Conservation (phyloP, 768 basidiomycete genomes). For the Calocybe gangraenosa region DNA sequence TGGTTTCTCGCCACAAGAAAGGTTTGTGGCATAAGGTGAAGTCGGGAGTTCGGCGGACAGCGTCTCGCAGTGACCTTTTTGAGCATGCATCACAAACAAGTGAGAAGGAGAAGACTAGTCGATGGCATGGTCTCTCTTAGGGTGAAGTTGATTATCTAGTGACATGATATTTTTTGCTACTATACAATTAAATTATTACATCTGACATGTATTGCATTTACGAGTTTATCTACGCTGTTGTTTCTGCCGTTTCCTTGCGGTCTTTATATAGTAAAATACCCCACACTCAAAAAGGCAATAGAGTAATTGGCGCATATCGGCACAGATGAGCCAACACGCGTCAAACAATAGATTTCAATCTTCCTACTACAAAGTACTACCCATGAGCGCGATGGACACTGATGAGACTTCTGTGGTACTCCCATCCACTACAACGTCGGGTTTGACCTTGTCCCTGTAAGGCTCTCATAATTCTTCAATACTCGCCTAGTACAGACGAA, state of each 20-base stretch:
- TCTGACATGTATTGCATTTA: no score
- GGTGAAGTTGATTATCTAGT: no score
- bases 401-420: conserved; percentile 75
- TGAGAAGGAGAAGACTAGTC: conserved; percentile 11
- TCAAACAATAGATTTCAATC: no score
- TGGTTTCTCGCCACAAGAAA: background rate
- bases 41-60: conserved; percentile 25
- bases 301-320: no score
- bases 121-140: conserved; percentile 9
- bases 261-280: no score
- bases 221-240: no score
- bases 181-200: no score
- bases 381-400: conserved; percentile 68
- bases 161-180: no score
- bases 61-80: conserved; percentile 11
- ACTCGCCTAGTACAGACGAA: conserved; percentile 7
- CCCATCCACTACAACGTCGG: conserved; percentile 66
- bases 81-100: conserved; percentile 1
- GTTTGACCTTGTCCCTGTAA: conserved; percentile 71
- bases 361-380: no score
- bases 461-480: conserved; percentile 21
- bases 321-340: no score
- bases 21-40: conserved; percentile 37
- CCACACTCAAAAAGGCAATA: no score
- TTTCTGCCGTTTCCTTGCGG: no score